Percentiles rank a stretch among this genome's conserved stretches.
Conservation (phyloP, 148 eudicot genomes). For the Spergularia marina region DNA sequence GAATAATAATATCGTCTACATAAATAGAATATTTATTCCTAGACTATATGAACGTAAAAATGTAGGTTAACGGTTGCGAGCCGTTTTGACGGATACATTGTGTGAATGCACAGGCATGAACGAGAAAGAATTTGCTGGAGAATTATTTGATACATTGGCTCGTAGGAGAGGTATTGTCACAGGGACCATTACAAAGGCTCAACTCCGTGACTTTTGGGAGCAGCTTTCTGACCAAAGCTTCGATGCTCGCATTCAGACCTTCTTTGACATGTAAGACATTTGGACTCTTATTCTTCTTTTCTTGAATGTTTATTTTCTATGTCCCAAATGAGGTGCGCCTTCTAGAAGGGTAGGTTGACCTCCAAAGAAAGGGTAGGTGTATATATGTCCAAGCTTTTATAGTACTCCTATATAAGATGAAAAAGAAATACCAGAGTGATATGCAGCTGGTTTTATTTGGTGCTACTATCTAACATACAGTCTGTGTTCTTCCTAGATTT, state of each 20-base stretch:
- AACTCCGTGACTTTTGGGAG: conserved; percentile 50
- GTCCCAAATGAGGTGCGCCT: not conserved
- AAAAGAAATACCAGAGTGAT: no score
- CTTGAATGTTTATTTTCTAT: not conserved
- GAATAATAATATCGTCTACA: no score
- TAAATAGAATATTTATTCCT: no score
- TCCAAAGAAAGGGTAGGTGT: no score
- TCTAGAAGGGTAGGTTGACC: no score
- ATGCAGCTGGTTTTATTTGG: not conserved
- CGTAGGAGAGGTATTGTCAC: conserved; percentile 42
- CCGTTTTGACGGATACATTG: not conserved
- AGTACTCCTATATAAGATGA: not conserved
- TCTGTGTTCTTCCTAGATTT: not conserved
- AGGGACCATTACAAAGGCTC: conserved; percentile 33
- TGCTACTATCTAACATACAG: no score
- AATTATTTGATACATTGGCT: conserved; percentile 51
- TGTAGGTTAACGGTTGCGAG: not conserved
- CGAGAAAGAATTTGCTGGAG: conserved; percentile 49
- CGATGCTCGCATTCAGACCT: conserved; percentile 57
- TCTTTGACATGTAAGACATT: conserved; percentile 51
- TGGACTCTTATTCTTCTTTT: not conserved
- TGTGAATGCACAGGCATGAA: conserved; percentile 48
- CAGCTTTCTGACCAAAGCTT: conserved; percentile 50
- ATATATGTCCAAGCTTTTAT: not conserved
- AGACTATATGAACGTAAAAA: no score